phyloP scores from a whole-genome alignment of 1,284 basidiomycete species.

The Tetrapyrgos nigripes region DNA sequence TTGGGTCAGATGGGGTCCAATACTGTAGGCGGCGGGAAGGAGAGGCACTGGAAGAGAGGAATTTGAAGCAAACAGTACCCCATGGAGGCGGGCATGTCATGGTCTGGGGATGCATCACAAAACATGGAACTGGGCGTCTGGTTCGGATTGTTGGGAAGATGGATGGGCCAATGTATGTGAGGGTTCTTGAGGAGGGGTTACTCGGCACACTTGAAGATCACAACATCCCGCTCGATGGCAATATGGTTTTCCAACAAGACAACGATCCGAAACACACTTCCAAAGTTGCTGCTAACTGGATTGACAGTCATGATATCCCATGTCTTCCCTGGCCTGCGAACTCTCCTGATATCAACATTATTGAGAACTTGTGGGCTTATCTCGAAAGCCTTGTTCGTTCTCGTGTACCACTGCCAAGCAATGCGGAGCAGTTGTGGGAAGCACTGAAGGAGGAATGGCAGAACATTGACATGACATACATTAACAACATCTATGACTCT shows the following conservation, averaged over 20 bases:
- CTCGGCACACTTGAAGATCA: background rate
- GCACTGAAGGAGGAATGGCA: background rate
- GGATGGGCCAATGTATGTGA: conserved; percentile 12
- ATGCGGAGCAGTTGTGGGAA: background rate
- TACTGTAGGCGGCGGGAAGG: conserved; percentile 24
- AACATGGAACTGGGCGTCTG: conserved; percentile 18
- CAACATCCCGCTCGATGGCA: background rate
- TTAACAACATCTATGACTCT: background rate
- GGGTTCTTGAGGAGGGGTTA: conserved; percentile 12
- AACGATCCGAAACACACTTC: conserved; percentile 2
- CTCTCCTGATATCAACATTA: conserved; percentile 39
- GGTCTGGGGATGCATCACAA: conserved; percentile 26
- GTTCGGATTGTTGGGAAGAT: conserved; percentile 15
- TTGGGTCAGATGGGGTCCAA: conserved; percentile 28
- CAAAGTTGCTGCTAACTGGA: background rate
- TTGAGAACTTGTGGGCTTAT: conserved; percentile 36
- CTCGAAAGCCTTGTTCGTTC: conserved; percentile 24
- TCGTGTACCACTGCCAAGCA: background rate
- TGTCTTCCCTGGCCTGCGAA: conserved; percentile 33
- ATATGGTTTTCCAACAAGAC: conserved; percentile 3
- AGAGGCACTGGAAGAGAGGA: conserved; percentile 17
- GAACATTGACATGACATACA: background rate
- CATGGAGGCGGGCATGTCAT: conserved; percentile 29
- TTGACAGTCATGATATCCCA: conserved; percentile 25
- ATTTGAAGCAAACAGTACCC: conserved; percentile 25